Conservation (phyloP, 306 rosid species). For the Cucurbita pepo region DNA sequence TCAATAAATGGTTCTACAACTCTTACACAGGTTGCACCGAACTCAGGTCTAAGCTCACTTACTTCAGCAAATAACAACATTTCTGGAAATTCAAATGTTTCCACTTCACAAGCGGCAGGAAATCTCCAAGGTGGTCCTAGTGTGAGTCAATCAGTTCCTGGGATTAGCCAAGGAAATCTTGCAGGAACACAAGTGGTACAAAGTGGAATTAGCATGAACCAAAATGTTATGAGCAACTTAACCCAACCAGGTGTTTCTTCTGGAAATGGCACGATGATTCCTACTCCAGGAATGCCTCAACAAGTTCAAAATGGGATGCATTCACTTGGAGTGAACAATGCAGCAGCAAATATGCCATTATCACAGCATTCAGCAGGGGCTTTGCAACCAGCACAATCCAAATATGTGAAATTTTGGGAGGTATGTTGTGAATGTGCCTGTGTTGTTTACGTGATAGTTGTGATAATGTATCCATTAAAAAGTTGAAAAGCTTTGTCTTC, state of each 20-base stretch:
- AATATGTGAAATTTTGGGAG: constrained; percentile 97
- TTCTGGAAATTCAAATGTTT: constrained; percentile 61
- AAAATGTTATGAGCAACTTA: constrained; percentile 58
- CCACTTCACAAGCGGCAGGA: constrained; percentile 65
- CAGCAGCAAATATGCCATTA: constrained; percentile 51
- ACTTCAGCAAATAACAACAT: constrained; percentile 46
- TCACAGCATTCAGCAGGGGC: constrained; percentile 62
- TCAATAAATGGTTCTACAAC: constrained; percentile 54
- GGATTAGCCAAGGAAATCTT: constrained; percentile 70
- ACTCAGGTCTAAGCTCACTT: constrained; percentile 52
- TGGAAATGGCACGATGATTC: constrained; percentile 86
- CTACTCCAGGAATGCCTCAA: constrained; percentile 94
- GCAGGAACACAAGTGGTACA: constrained; percentile 67
- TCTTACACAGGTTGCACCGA: constrained; percentile 66
- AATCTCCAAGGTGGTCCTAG: constrained; percentile 69
- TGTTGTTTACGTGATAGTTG: neutral
- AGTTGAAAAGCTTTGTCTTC: neutral
- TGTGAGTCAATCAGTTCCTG: constrained; percentile 60
- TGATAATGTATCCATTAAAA: neutral
- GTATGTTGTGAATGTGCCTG: constrained; percentile 22
- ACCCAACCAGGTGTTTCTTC: constrained; percentile 69
- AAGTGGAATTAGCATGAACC: constrained; percentile 71
- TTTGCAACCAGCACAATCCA: constrained; percentile 58
- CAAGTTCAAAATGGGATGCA: constrained; percentile 64
- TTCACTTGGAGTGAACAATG: constrained; percentile 39